Base-by-base conservation (phyloP, 1,284 basidiomycete species). In the Sparassis latifolia region DNA sequence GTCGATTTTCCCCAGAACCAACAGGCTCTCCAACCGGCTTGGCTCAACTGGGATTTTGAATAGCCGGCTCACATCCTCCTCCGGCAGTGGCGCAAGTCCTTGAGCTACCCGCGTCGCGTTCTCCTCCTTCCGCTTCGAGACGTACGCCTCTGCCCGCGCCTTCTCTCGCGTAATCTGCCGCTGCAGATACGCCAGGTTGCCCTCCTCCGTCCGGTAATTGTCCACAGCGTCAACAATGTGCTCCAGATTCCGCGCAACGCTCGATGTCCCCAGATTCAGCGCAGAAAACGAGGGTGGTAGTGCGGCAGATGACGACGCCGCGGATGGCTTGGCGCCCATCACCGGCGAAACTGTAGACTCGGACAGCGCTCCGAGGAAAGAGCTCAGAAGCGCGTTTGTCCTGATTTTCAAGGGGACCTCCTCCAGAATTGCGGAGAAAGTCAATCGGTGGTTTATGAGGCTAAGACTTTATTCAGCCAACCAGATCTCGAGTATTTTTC, bases 151-250 rank as follows among this genome's bases (percentile, higher is more conserved):
- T 53, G 93, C 91, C 55, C 84, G 83, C 39, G 79, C 73, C 65
- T 86, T 88, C 70, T 98, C 96, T 44, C 96, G 82, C 29, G 86
- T 88, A 61, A 97, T 93, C 69, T 97, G 94, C 52, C 96, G 86
- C 44, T 80, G 78, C 63, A 95, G 77, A 77, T 95, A 99, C 45
- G 90, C 93, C 52, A 97, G 80, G 68, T 97, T 97, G 56, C 92
- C 89, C 64, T 93, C 88, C 69, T 97, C 94, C 52, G 89, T 90
- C 59, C 85, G 84, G 75, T 93, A 92, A 53, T 76, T 80, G 66
- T 95, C 92, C 56, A 97, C 76, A 0, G 86, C 82, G 62, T 95
- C 89, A 56, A 91, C 82, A 43, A 95, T 84, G 66, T 86, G 82
- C 70, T 90, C 86, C 57, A 96, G 72, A 66, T 86, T 86, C 63